Evolutionary conservation across 2,329 filamentous ascomycete species (phyloP).

Genomic region (Myotisia sp.): DNA sequence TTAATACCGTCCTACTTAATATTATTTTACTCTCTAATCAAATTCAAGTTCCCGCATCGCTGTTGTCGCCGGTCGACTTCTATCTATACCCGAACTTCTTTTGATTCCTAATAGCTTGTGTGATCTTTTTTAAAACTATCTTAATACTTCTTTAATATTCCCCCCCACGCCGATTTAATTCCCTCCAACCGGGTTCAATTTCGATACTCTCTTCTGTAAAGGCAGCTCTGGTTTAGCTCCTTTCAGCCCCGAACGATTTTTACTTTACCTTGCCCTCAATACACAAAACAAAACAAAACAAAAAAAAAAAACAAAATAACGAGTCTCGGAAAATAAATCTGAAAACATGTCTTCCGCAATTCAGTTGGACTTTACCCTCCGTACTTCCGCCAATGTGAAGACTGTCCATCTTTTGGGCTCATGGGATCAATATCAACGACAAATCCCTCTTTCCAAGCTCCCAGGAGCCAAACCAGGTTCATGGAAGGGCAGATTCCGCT

Average conservation of each 20-base stretch:
- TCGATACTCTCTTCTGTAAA: constrained; percentile 1
- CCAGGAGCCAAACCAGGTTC: constrained; percentile 69
- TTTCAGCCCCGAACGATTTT: constrained; percentile 1
- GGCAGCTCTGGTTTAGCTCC: constrained; percentile 7
- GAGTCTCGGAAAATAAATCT: too few species aligned
- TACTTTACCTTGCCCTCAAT: not conserved
- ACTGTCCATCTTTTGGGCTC: constrained; percentile 94
- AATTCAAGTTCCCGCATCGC: too few species aligned
- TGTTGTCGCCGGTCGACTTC: constrained; percentile 13
- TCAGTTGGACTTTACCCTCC: constrained; percentile 90
- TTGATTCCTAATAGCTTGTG: constrained; percentile 13
- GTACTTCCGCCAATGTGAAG: constrained; percentile 92
- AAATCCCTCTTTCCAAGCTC: constrained; percentile 89
- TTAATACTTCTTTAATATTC: constrained; percentile 3
- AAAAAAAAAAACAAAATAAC: constrained; percentile 3
- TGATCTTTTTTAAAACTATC: constrained; percentile 1
- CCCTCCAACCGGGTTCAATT: not conserved
- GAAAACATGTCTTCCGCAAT: constrained; percentile 63
- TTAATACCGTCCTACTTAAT: constrained; percentile 5
- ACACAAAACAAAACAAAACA: not conserved
- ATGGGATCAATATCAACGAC: constrained; percentile 93
- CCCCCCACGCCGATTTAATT: not conserved
- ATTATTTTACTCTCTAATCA: constrained; percentile 2
- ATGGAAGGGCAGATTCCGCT: constrained; percentile 94
- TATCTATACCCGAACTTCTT: constrained; percentile 4